Evolutionary conservation across 139 green algal genomes (phyloP).

Genomic region (Picochlorum sp.): DNA sequence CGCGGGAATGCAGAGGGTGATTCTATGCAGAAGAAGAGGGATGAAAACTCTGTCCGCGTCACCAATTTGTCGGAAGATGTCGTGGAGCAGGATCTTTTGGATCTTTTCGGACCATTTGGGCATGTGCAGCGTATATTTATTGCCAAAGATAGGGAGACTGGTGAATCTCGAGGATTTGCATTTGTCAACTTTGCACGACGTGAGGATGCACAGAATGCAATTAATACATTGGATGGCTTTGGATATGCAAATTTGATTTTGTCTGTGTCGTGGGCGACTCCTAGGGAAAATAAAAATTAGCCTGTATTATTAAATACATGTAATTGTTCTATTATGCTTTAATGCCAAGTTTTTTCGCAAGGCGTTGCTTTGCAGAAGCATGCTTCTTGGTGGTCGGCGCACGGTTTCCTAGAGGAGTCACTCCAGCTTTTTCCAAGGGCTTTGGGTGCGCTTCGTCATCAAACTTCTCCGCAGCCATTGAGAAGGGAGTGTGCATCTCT

Average conservation of each 20-base stretch:
- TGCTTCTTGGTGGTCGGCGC: background rate
- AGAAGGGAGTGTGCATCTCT: too few species aligned
- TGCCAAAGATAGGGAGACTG: conserved; percentile 89
- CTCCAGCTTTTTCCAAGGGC: too few species aligned
- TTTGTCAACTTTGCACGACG: conserved; percentile 94
- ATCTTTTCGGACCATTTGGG: conserved; percentile 94
- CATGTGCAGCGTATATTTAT: conserved; percentile 88
- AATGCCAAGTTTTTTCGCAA: conserved; percentile 2
- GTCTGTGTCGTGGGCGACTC: conserved; percentile 82
- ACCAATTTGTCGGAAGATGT: conserved; percentile 97
- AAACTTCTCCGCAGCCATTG: too few species aligned
- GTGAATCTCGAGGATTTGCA: conserved; percentile 88
- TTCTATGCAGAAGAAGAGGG: conserved; percentile 45
- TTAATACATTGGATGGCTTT: conserved; percentile 86
- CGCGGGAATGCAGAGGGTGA: conserved; percentile 28
- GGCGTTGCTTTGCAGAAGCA: background rate
- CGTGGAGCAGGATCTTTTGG: conserved; percentile 81
- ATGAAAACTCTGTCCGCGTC: conserved; percentile 95
- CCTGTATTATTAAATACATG: background rate
- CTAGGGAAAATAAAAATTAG: conserved; percentile 28
- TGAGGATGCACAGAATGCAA: conserved; percentile 82
- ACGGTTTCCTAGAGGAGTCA: background rate
- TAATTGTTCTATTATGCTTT: conserved; percentile 2
- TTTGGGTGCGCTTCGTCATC: too few species aligned
- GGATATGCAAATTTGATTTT: conserved; percentile 99